These are phyloP conservation scores for Fagopyrum homotropicum DNA, from an alignment of 148 eudicot genomes.

Conservation along the genomic window DNA sequence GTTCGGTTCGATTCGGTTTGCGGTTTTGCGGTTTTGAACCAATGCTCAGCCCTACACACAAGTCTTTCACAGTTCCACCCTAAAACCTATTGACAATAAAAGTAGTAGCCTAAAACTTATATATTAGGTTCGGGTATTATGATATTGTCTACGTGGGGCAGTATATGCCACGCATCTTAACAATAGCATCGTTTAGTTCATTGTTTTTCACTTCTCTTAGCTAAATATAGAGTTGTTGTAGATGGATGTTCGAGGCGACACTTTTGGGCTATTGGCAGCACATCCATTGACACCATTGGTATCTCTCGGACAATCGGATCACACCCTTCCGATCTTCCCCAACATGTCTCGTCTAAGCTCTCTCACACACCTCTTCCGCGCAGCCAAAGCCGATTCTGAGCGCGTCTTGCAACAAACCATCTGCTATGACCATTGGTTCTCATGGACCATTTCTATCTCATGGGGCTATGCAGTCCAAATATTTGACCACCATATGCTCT, in stretches of 20 bases:
- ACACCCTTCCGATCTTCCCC: constrained; percentile 48
- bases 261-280: constrained; percentile 63
- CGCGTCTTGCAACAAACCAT: constrained; percentile 66
- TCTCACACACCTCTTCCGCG: constrained; percentile 39
- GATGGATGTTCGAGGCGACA: constrained; percentile 72
- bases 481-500: constrained; percentile 26
- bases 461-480: constrained; percentile 83
- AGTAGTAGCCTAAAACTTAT: too few relatives aligned
- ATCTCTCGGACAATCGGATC: constrained; percentile 60
- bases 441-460: constrained; percentile 77
- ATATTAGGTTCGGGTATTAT: too few relatives aligned
- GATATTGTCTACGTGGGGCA: too few relatives aligned
- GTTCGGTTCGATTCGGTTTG: too few relatives aligned
- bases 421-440: constrained; percentile 66
- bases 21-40: too few relatives aligned
- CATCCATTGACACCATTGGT: constrained; percentile 55
- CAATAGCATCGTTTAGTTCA: too few relatives aligned
- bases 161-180: too few relatives aligned
- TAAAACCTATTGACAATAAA: too few relatives aligned
- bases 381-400: constrained; percentile 39
- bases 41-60: too few relatives aligned
- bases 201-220: too few relatives aligned
- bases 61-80: too few relatives aligned
- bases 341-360: constrained; percentile 32
- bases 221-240: constrained; percentile 14